phyloP scores from a whole-genome alignment of 768 basidiomycete genomes.

The Russula sp. region DNA sequence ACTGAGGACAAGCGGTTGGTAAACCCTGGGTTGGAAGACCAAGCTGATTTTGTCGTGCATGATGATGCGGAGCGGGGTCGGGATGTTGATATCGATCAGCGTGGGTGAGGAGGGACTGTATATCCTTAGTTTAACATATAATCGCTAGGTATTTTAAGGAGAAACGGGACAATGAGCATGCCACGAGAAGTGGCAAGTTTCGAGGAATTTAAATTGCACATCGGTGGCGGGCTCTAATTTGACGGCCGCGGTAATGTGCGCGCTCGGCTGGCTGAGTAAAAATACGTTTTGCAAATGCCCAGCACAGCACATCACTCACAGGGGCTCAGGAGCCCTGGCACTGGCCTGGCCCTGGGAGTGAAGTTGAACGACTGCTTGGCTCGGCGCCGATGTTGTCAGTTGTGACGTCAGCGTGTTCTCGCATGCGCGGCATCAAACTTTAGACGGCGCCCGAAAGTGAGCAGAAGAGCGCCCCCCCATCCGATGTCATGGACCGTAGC shows the following conservation, averaged over 20 bases:
- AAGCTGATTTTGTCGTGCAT: slow-evolving; percentile 3
- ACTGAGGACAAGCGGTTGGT: slow-evolving; percentile 67
- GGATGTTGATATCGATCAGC: neutral
- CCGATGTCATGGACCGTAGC: neutral
- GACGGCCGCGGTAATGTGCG: slow-evolving; percentile 8
- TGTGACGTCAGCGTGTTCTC: slow-evolving; percentile 16
- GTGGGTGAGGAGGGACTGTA: neutral
- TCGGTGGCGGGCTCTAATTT: neutral
- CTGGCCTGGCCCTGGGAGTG: neutral
- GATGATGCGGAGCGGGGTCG: slow-evolving; percentile 16
- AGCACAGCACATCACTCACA: neutral
- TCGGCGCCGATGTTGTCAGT: neutral
- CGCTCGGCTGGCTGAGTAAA: neutral
- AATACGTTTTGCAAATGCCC: neutral
- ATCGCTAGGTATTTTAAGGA: neutral
- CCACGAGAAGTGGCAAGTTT: neutral
- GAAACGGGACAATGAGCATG: neutral
- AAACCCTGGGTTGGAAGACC: slow-evolving; percentile 54
- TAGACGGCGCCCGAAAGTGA: slow-evolving; percentile 15
- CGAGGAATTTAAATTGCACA: neutral
- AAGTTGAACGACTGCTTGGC: neutral
- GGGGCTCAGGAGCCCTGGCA: neutral
- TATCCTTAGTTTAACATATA: neutral
- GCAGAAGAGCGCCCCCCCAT: neutral
- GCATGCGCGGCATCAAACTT: slow-evolving; percentile 7